Evolutionary conservation across 257 asterid genomes (phyloP).

Genomic region (Solanum clarkiae): DNA sequence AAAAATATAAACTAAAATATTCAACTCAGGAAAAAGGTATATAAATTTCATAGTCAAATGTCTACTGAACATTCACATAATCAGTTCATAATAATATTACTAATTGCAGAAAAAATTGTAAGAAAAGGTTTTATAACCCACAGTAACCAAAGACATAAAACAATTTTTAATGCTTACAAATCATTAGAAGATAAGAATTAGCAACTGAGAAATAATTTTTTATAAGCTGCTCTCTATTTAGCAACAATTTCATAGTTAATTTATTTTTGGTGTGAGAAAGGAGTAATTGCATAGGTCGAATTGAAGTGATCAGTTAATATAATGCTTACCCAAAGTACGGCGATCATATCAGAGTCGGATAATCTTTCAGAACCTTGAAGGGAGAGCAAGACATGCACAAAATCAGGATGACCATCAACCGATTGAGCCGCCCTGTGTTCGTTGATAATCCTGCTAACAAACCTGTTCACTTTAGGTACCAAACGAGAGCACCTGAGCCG

Average conservation of each 20-base stretch:
- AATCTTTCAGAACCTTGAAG: slow-evolving; percentile 39
- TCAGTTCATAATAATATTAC: neutral
- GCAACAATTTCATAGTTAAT: too few species aligned
- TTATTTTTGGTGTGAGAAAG: too few species aligned
- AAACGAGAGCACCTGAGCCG: slow-evolving; percentile 49
- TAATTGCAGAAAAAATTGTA: neutral
- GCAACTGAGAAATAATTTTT: neutral
- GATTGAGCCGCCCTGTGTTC: slow-evolving; percentile 23
- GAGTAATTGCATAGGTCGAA: neutral
- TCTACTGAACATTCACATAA: neutral
- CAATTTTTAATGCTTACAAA: neutral
- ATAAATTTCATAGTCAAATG: too few species aligned
- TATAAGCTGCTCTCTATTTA: too few species aligned
- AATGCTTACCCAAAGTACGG: slow-evolving; percentile 74
- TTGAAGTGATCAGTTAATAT: neutral
- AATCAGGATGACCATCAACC: slow-evolving; percentile 13
- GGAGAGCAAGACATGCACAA: slow-evolving; percentile 56
- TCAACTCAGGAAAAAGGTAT: too few species aligned
- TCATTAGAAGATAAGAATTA: neutral
- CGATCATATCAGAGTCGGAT: slow-evolving; percentile 68
- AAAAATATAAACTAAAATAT: too few species aligned
- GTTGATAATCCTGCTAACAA: slow-evolving; percentile 40
- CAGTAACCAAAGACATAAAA: neutral
- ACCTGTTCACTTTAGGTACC: slow-evolving; percentile 57
- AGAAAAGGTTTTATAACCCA: neutral